phyloP scores from a whole-genome alignment of 2,329 filamentous ascomycete genomes.

The Dactylellina cionopaga region DNA sequence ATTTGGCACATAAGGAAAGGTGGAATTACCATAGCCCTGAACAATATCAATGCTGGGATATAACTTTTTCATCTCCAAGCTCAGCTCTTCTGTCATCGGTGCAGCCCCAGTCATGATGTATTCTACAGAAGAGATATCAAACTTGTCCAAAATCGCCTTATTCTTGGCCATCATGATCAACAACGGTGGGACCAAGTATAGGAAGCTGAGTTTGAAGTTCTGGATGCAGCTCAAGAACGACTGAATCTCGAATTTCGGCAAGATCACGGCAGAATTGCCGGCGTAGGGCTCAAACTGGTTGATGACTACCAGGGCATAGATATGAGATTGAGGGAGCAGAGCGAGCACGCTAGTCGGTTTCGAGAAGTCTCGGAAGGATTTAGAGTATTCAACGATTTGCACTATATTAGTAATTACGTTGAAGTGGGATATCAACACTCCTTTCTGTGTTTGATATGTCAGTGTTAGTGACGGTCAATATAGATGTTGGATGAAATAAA shows the following conservation, averaged over 20 bases:
- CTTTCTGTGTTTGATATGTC: slow-evolving; percentile 68
- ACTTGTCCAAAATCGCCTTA: slow-evolving; percentile 70
- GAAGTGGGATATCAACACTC: slow-evolving; percentile 81
- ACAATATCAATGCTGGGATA: slow-evolving; percentile 74
- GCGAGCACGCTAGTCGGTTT: slow-evolving; percentile 70
- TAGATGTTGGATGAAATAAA: no score
- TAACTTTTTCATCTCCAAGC: slow-evolving; percentile 70
- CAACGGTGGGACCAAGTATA: slow-evolving; percentile 82
- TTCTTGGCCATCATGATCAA: slow-evolving; percentile 79
- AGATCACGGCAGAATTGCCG: slow-evolving; percentile 77
- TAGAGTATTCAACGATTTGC: slow-evolving; percentile 66
- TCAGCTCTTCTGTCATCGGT: slow-evolving; percentile 77
- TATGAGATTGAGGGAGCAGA: slow-evolving; percentile 82
- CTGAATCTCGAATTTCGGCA: slow-evolving; percentile 80
- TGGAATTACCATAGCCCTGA: slow-evolving; percentile 74
- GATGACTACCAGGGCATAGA: slow-evolving; percentile 79
- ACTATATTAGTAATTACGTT: slow-evolving; percentile 82
- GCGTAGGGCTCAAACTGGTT: slow-evolving; percentile 73
- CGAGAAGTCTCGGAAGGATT: slow-evolving; percentile 58
- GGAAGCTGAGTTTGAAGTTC: slow-evolving; percentile 72
- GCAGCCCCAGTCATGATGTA: slow-evolving; percentile 79
- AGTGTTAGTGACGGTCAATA: neutral
- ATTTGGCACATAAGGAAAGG: neutral
- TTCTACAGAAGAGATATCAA: slow-evolving; percentile 75
- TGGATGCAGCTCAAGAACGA: slow-evolving; percentile 73